Percentiles rank a stretch among this genome's conserved stretches.
These are phyloP conservation scores for Ophiostoma quercus DNA, from an alignment of 2,329 filamentous ascomycete species.

Conservation along the genomic window DNA sequence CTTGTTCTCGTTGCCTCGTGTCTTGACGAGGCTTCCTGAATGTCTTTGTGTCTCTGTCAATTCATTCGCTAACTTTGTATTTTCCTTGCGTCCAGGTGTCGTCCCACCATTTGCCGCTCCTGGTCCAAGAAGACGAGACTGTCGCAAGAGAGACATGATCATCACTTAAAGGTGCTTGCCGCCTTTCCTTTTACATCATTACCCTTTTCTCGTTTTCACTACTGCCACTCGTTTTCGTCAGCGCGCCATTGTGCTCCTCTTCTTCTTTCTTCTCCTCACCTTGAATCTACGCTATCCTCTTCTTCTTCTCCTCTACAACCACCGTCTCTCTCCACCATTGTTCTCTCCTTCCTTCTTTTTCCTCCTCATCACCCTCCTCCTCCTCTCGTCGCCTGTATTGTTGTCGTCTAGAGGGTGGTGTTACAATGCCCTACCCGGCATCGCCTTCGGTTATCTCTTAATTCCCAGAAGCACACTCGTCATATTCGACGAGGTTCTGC, in stretches of 20 bases:
- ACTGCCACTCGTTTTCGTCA: constrained; percentile 11
- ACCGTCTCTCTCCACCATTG: neutral
- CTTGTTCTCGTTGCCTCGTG: constrained; percentile 11
- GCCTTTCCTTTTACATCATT: constrained; percentile 15
- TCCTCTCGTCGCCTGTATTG: neutral
- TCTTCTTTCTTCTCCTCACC: neutral
- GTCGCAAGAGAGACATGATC: constrained; percentile 23
- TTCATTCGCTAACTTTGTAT: constrained; percentile 21
- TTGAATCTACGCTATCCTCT: neutral
- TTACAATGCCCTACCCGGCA: constrained; percentile 25
- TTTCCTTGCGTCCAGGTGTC: constrained; percentile 23
- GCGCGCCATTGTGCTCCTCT: constrained; percentile 1
- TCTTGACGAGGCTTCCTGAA: constrained; percentile 18
- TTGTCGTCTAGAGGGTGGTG: constrained; percentile 15
- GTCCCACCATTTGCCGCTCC: constrained; percentile 25
- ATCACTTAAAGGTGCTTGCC: constrained; percentile 24
- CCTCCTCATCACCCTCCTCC: neutral
- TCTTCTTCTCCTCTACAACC: neutral
- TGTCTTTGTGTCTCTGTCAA: constrained; percentile 15
- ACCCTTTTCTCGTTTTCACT: constrained; percentile 10
- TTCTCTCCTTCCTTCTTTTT: neutral
- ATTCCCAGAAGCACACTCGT: constrained; percentile 22
- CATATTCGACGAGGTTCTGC: constrained; percentile 18
- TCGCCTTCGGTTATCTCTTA: constrained; percentile 23
- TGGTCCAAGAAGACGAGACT: constrained; percentile 19